Conservation (phyloP, 495 filamentous ascomycete species). For the Penicillium longicatenatum region DNA sequence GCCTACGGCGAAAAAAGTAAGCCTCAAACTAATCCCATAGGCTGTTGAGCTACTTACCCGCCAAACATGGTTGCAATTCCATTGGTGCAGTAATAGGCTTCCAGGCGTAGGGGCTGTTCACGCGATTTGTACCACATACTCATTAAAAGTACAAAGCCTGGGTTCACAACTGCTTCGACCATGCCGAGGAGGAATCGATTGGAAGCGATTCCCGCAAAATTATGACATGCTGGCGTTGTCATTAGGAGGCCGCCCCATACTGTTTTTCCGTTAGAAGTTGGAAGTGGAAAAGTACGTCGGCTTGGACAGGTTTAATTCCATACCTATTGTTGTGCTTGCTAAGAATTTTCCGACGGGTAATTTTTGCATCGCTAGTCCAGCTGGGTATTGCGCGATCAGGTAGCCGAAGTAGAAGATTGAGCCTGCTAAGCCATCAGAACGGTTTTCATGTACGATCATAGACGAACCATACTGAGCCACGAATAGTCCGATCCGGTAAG, state of each 20-base stretch:
- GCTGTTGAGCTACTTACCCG: conserved; percentile 30
- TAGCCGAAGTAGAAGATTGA: conserved; percentile 61
- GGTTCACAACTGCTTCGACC: conserved; percentile 58
- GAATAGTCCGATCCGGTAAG: conserved; percentile 58
- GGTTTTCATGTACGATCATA: not conserved
- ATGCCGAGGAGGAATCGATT: conserved; percentile 54
- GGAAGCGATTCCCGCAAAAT: conserved; percentile 45
- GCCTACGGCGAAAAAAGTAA: conserved; percentile 14
- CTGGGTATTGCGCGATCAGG: conserved; percentile 54
- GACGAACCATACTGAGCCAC: conserved; percentile 44
- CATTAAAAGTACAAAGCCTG: conserved; percentile 58
- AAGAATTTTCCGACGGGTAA: conserved; percentile 57
- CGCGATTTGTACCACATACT: conserved; percentile 57
- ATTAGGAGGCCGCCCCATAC: conserved; percentile 46
- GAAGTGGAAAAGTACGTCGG: not conserved
- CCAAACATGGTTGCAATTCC: conserved; percentile 59
- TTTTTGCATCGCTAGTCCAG: conserved; percentile 53
- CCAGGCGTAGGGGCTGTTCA: conserved; percentile 58
- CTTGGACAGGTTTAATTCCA: not conserved
- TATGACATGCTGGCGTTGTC: conserved; percentile 42
- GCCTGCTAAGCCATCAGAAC: conserved; percentile 13
- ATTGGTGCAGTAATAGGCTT: conserved; percentile 57
- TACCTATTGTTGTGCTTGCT: conserved; percentile 37
- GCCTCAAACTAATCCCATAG: not conserved
- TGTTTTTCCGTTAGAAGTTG: conserved; percentile 5